Base-by-base conservation (phyloP, 345 rosid species). In the Iberis pinnata region DNA sequence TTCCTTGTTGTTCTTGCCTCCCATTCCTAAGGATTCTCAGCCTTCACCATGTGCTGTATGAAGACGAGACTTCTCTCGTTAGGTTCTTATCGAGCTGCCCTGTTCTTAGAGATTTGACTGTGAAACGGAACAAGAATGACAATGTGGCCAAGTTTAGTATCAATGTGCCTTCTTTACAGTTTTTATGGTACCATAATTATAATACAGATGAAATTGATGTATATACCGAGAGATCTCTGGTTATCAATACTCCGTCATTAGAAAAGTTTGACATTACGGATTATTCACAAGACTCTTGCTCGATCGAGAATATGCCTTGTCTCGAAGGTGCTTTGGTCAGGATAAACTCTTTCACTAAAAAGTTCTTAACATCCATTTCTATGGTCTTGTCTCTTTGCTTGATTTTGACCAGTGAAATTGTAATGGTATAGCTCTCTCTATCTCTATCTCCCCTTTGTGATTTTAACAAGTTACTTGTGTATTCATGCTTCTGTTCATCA, bases 211-310 rank as follows among this genome's bases (percentile, higher is more conserved):
- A 6, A 4, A 7, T 3, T 15, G 36, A 24, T 45, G 52, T 5
- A 20, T 35, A 22, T 11, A 37, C 36, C 7, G 45, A 18, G 18
- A 25, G 46, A 37, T 58, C 11, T 46, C 37, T 46, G 18, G 54
- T 46, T 58, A 26, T 36, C 0, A 38, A 46, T 58, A 38, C 63
- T 31, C 61, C 61, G 4, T 50, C 32, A 32, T 19, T 56, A 56
- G 9, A 1, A 19, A 0, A 7, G 9, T 18, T 56, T 14, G 0
- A 2, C 19, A 31, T 56, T 12, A 8, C 0, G 6, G 54, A 58
- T 27, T 9, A 1, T 36, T 58, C 63, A 58, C 4, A 26, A 47
- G 26, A 37, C 38, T n/a, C 8, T 9, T 40, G 4, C 6, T 40
- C 44, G 12, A 40, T 40, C 19, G 20, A 16, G 44, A 41, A 7